These are phyloP conservation scores for Dactylella cylindrospora DNA, from an alignment of 2,329 filamentous ascomycete species.

Conservation along the genomic window DNA sequence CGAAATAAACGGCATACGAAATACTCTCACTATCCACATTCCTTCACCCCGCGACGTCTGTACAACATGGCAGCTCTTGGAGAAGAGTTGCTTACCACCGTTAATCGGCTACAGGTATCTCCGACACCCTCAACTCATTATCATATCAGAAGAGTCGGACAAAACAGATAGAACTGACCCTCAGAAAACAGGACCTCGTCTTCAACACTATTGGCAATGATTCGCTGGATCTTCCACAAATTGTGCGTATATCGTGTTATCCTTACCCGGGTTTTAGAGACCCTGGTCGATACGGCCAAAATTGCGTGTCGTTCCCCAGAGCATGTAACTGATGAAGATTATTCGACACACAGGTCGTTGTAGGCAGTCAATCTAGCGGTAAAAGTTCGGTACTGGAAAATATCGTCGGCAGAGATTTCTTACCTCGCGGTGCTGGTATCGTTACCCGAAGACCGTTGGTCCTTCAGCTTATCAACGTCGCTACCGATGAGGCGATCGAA, in stretches of 20 bases:
- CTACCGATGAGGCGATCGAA: slow-evolving; percentile 65
- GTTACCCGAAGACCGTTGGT: slow-evolving; percentile 92
- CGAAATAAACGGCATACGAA: not conserved
- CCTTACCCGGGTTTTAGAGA: slow-evolving; percentile 8
- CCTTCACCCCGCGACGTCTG: slow-evolving; percentile 48
- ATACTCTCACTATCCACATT: slow-evolving; percentile 12
- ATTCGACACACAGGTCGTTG: slow-evolving; percentile 71
- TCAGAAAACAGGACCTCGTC: slow-evolving; percentile 57
- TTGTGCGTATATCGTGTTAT: slow-evolving; percentile 65
- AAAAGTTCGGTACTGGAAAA: slow-evolving; percentile 99
- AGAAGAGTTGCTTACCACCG: slow-evolving; percentile 89
- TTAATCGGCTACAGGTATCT: slow-evolving; percentile 87
- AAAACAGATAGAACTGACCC: slow-evolving; percentile 24
- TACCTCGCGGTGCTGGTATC: slow-evolving; percentile 94
- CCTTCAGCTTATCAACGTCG: slow-evolving; percentile 95
- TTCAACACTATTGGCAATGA: slow-evolving; percentile 99
- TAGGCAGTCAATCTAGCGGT: slow-evolving; percentile 95
- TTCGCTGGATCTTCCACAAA: slow-evolving; percentile 94
- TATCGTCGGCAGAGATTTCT: slow-evolving; percentile 95
- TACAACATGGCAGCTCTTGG: slow-evolving; percentile 81
- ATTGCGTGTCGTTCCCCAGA: slow-evolving; percentile 16
- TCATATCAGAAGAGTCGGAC: slow-evolving; percentile 24
- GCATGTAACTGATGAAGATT: slow-evolving; percentile 41
- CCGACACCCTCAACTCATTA: slow-evolving; percentile 15
- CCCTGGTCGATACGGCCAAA: slow-evolving; percentile 2